These are phyloP conservation scores for Pachyrhizus erosus DNA, from an alignment of 306 rosid species.

Conservation along the genomic window DNA sequence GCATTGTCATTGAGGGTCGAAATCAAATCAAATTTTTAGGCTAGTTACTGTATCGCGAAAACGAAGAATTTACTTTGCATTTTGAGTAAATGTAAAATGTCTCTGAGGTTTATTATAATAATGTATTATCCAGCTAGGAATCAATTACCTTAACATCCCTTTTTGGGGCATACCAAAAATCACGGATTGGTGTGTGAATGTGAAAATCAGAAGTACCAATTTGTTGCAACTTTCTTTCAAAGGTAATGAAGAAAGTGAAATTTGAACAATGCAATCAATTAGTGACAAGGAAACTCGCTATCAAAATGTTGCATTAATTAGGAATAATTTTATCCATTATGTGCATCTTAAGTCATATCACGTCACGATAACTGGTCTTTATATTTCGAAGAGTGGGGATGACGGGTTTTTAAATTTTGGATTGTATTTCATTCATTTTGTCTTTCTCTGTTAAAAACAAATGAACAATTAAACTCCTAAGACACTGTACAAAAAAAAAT, in stretches of 20 bases:
- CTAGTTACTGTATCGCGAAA: not conserved
- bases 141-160: not conserved
- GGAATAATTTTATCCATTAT: not conserved
- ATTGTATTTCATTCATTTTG: not conserved
- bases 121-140: not conserved
- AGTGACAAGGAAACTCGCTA: not conserved
- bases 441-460: not conserved
- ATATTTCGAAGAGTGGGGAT: not conserved
- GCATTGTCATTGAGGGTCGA: too few species aligned
- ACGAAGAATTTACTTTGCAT: not conserved
- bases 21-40: too few species aligned
- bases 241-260: not conserved
- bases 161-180: not conserved
- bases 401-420: not conserved
- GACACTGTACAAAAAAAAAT: too few species aligned
- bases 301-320: not conserved
- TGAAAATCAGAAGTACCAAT: not conserved
- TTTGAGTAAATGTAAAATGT: not conserved
- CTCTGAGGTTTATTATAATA: not conserved
- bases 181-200: constrained; percentile 13
- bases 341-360: constrained; percentile 10
- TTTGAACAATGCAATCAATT: not conserved
- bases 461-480: not conserved
- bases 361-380: not conserved
- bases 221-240: constrained; percentile 24